These are phyloP conservation scores for Fusarium sacchari DNA, from an alignment of 2,329 filamentous ascomycete genomes.

Conservation along the genomic window DNA sequence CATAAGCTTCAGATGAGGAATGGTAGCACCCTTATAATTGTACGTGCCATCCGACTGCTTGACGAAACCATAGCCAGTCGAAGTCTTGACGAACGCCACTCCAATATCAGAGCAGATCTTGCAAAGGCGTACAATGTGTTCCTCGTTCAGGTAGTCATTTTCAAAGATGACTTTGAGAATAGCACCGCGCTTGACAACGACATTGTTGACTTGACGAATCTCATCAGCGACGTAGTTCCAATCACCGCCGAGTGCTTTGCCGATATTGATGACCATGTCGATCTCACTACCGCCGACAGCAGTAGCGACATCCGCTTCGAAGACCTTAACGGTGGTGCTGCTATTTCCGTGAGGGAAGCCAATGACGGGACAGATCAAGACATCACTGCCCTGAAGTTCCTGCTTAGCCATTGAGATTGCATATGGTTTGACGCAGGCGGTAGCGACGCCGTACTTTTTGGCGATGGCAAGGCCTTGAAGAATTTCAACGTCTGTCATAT, in stretches of 20 bases:
- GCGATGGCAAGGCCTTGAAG: conserved; percentile 59
- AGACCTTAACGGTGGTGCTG: conserved; percentile 63
- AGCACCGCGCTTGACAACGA: conserved; percentile 55
- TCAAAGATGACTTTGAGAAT: conserved; percentile 71
- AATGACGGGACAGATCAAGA: conserved; percentile 66
- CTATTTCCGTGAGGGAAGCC: conserved; percentile 70
- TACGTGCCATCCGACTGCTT: conserved; percentile 63
- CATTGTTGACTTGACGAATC: conserved; percentile 60
- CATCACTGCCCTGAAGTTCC: conserved; percentile 58
- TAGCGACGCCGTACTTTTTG: conserved; percentile 60
- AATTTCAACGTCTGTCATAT: conserved; percentile 67
- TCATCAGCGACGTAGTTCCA: conserved; percentile 67
- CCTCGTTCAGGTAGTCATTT: conserved; percentile 63
- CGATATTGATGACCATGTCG: conserved; percentile 70
- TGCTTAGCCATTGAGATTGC: conserved; percentile 58
- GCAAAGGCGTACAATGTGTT: conserved; percentile 63
- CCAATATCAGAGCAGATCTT: conserved; percentile 61
- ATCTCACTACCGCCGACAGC: conserved; percentile 62
- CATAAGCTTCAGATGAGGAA: conserved; percentile 64
- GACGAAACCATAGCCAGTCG: conserved; percentile 69
- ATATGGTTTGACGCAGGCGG: conserved; percentile 69
- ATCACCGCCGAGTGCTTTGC: conserved; percentile 65
- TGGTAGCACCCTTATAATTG: conserved; percentile 63
- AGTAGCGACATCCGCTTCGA: conserved; percentile 61
- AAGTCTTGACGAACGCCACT: conserved; percentile 70